phyloP scores from a whole-genome alignment of 352 stramenopile genomes.

The Peronosclerospora sorghi region DNA sequence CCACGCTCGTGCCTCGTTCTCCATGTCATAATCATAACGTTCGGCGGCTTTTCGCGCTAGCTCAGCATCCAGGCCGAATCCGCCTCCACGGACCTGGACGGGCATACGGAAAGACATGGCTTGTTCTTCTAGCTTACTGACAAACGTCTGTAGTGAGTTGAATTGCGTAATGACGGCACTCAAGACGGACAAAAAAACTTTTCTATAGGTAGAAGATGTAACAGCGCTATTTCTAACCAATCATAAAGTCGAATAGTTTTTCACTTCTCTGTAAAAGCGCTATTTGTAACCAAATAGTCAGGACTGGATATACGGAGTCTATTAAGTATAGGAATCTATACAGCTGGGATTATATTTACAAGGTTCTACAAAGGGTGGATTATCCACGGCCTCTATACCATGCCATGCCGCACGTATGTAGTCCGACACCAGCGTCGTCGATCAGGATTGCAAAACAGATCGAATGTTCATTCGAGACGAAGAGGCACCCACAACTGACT shows the following conservation, averaged over 20 bases:
- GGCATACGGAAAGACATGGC: conserved; percentile 27
- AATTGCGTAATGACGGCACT: conserved; percentile 17
- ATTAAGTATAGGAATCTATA: too few species aligned
- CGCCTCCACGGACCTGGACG: conserved; percentile 56
- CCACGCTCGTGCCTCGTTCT: conserved; percentile 78
- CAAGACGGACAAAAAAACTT: too few species aligned
- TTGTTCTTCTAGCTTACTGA: conserved; percentile 1
- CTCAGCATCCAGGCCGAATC: conserved; percentile 86
- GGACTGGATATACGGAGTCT: not conserved
- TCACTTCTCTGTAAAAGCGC: too few species aligned
- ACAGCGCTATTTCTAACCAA: too few species aligned
- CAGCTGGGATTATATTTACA: not conserved
- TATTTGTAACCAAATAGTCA: too few species aligned
- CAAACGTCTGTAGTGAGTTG: not conserved
- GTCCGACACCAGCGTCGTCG: too few species aligned
- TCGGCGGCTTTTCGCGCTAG: conserved; percentile 74
- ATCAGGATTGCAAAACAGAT: too few species aligned
- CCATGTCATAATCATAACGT: conserved; percentile 83
- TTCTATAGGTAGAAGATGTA: too few species aligned
- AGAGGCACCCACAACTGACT: too few species aligned
- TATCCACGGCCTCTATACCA: not conserved
- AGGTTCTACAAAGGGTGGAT: too few species aligned
- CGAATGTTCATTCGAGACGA: not conserved
- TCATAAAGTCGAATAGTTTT: too few species aligned
- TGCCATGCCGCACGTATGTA: too few species aligned